Conservation (phyloP, 768 basidiomycete species). For the Xerocomellus amylosporus region DNA sequence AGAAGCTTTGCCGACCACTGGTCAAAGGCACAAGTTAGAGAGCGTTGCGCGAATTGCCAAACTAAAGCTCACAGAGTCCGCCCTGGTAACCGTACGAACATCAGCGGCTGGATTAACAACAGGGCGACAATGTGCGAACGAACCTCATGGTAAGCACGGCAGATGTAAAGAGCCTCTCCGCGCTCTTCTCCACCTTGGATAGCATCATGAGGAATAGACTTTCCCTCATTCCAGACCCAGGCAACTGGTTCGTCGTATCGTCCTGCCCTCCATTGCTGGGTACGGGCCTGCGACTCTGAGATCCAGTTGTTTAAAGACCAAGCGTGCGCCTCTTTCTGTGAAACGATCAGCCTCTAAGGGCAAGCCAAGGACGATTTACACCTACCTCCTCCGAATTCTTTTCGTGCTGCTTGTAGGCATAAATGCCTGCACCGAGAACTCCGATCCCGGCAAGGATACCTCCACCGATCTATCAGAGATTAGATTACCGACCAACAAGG, state of each 20-base stretch:
- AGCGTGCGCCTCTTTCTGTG: conserved; percentile 46
- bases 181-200: conserved; percentile 56
- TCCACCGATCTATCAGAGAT: conserved; percentile 53
- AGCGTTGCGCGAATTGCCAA: not conserved
- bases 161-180: conserved; percentile 52
- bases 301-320: conserved; percentile 58
- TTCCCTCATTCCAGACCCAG: conserved; percentile 63
- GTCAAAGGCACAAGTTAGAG: conserved; percentile 1
- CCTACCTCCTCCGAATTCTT: conserved; percentile 56
- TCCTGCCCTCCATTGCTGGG: conserved; percentile 43
- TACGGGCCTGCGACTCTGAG: conserved; percentile 53
- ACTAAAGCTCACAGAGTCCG: conserved; percentile 45
- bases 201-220: conserved; percentile 55
- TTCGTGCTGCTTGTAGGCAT: conserved; percentile 54
- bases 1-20: conserved; percentile 69
- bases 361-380: not conserved
- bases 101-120: not conserved
- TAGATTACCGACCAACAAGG: not conserved
- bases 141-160: conserved; percentile 59
- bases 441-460: conserved; percentile 58
- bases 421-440: conserved; percentile 47
- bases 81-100: conserved; percentile 37
- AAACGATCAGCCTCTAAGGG: not conserved
- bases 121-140: conserved; percentile 31
- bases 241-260: conserved; percentile 48